Evolutionary conservation across 2,329 filamentous ascomycete genomes (phyloP), one percentile per base, ranked within the genome.

Genomic region (Leptodontidium sp.): DNA sequence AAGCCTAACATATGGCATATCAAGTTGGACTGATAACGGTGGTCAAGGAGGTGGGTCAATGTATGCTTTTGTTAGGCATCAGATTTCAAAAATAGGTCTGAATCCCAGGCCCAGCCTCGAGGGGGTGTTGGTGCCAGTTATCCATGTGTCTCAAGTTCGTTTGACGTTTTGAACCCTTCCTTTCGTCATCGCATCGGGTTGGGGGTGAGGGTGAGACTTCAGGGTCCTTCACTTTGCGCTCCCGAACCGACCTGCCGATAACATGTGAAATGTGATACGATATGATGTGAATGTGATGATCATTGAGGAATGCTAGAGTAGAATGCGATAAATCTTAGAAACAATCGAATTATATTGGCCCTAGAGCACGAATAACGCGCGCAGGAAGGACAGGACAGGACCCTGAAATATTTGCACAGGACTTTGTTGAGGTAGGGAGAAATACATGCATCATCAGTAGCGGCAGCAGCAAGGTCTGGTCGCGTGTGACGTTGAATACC

Each of bases 121-220:
- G 29, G 29, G 29, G 29, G 21, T 21, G 21, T 21, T 6, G 29
- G 29, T 32, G 5, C 45, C 15, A 47, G 45, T 3, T n/a, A 47
- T 47, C 14, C n/a, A 9, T n/a, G 4, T 64, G 65, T 67, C 61
- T 68, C 66, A 68, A 29, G 32, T 53, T 55, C 53, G 66, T 68
- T 68, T 68, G 66, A 62, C 59, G 61, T 38, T 68, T 68, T 68
- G 66, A 62, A 64, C 66, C 38, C 17, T 57, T 4, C 14, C 17
- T 40, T 32, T 64, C 52, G 61, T 38, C 32, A 29, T 53, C 8
- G 35, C 11, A 32, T 32, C 29, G 49, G 14, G 1, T 40, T 8
- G 29, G 43, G 11, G 43, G 43, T 12, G 43, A 45, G 12, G 61
- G 45, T 32, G 24, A 35, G 47, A 38, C n/a, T 49, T 63, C 29